These are phyloP conservation scores for Cicer cuneatum DNA, from an alignment of 306 rosid genomes.

Conservation along the genomic window DNA sequence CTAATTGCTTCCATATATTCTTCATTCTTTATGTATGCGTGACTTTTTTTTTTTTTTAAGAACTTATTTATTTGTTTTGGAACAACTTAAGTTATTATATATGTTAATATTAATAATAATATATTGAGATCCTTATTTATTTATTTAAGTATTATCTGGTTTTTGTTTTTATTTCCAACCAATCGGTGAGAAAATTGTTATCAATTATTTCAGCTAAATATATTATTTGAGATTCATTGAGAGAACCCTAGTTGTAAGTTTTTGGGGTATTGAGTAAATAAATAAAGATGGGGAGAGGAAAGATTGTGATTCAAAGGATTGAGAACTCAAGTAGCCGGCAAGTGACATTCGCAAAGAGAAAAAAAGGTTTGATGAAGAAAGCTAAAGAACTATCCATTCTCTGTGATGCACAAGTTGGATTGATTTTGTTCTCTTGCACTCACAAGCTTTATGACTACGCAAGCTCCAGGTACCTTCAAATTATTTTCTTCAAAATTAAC, in stretches of 20 bases:
- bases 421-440: conserved; percentile 51
- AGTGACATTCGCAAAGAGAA: conserved; percentile 58
- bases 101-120: too few species aligned
- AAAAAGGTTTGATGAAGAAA: conserved; percentile 53
- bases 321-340: conserved; percentile 48
- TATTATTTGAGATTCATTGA: conserved; percentile 15
- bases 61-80: too few species aligned
- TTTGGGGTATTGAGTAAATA: too few species aligned
- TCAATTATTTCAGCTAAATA: neutral
- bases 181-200: neutral
- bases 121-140: neutral
- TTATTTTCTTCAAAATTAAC: neutral
- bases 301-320: conserved; percentile 45
- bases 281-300: conserved; percentile 53
- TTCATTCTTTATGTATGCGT: neutral
- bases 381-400: conserved; percentile 54
- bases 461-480: conserved; percentile 43
- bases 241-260: conserved; percentile 26
- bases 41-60: neutral
- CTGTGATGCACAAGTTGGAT: conserved; percentile 55
- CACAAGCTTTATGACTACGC: conserved; percentile 51
- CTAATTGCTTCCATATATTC: neutral
- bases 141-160: neutral
- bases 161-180: neutral
- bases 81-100: too few species aligned